Evolutionary conservation across 768 basidiomycete species (phyloP).

Genomic region (Leccinum fibrillosum): DNA sequence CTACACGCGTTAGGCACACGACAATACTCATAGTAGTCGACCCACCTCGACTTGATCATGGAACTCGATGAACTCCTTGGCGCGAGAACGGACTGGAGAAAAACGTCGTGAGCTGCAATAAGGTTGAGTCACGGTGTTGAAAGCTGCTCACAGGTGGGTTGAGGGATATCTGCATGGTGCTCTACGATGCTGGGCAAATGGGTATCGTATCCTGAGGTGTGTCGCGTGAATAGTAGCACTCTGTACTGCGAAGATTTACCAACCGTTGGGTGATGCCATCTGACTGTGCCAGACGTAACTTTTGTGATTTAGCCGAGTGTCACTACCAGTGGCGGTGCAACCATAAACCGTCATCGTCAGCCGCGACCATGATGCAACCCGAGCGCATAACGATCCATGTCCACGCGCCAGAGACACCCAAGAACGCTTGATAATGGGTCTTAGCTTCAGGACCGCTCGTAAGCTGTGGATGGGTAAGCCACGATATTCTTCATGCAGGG

Average conservation of each 20-base stretch:
- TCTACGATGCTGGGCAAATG: not conserved
- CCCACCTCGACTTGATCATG: conserved; percentile 86
- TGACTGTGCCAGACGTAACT: not conserved
- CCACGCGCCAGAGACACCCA: not conserved
- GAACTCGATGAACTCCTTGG: conserved; percentile 78
- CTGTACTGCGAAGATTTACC: not conserved
- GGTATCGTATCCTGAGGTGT: conserved; percentile 6
- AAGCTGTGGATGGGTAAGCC: conserved; percentile 35
- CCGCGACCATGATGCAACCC: conserved; percentile 5
- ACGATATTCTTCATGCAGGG: not conserved
- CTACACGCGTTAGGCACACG: not conserved
- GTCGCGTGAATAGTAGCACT: not conserved
- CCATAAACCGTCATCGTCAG: conserved; percentile 1
- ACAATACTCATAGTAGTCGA: not conserved
- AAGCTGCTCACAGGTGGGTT: conserved; percentile 16
- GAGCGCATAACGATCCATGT: not conserved
- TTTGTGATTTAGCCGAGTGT: not conserved
- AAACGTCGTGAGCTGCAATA: not conserved
- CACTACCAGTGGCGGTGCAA: not conserved
- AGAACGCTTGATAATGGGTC: conserved; percentile 27
- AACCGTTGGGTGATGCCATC: conserved; percentile 16
- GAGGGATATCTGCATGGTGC: not conserved
- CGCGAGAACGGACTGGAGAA: conserved; percentile 35
- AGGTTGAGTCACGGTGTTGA: not conserved
- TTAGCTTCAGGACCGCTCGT: conserved; percentile 46